Conservation (phyloP, 768 basidiomycete species). For the Tulasnella sp. region DNA sequence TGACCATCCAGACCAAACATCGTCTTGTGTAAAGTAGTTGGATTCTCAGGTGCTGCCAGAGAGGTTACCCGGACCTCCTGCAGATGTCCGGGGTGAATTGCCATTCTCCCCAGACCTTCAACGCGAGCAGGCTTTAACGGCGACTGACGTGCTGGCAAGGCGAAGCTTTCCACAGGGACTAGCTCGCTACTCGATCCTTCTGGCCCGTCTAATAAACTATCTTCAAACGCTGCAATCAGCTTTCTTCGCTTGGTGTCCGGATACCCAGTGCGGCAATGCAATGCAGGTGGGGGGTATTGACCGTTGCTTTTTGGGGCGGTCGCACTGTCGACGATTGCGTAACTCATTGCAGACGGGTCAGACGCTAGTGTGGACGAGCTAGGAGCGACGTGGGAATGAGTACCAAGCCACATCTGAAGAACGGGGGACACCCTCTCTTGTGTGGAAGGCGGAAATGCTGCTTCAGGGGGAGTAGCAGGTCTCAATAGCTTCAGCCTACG, state of each 20-base stretch:
- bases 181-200: slow-evolving; percentile 24
- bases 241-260: slow-evolving; percentile 48
- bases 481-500: slow-evolving; percentile 10
- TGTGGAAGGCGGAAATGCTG: neutral
- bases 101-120: slow-evolving; percentile 18
- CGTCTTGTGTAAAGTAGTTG: slow-evolving; percentile 6
- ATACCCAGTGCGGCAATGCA: neutral
- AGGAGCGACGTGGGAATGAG: neutral
- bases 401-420: neutral
- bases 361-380: neutral
- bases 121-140: slow-evolving; percentile 17
- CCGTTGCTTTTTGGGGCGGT: neutral
- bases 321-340: neutral
- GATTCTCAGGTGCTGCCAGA: slow-evolving; percentile 1
- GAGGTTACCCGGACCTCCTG: neutral
- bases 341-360: neutral
- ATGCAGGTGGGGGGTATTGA: neutral
- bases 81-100: slow-evolving; percentile 16
- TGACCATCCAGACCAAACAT: slow-evolving; percentile 14
- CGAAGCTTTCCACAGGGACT: slow-evolving; percentile 27
- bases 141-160: neutral
- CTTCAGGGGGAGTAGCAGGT: slow-evolving; percentile 5
- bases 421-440: too few species aligned
- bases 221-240: slow-evolving; percentile 56
- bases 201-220: slow-evolving; percentile 26